phyloP scores from a whole-genome alignment of 176 grass and related monocot species.

The Dactylis glomerata region DNA sequence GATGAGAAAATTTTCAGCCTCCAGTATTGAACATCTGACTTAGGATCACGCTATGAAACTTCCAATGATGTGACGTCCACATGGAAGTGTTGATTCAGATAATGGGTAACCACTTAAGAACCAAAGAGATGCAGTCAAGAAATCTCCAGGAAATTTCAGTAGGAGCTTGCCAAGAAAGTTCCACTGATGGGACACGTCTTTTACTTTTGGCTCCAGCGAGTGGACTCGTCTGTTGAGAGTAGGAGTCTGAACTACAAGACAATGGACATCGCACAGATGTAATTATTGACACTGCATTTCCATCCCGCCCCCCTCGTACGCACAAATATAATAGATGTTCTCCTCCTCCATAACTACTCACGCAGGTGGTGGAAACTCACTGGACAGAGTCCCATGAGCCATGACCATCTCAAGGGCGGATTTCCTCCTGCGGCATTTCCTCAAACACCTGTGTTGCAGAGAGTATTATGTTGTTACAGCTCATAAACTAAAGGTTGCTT shows the following conservation, averaged over 20 bases:
- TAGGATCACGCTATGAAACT: not conserved
- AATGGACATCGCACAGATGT: not conserved
- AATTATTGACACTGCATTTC: not conserved
- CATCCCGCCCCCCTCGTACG: not conserved
- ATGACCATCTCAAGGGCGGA: not conserved
- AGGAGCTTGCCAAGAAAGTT: not conserved
- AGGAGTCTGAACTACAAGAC: not conserved
- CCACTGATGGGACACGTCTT: not conserved
- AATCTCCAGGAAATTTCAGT: not conserved
- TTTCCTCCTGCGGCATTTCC: not conserved
- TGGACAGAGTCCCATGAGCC: not conserved
- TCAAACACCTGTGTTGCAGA: not conserved
- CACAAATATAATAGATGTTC: not conserved
- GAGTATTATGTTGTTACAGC: not conserved
- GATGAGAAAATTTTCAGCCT: not conserved
- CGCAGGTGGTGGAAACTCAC: not conserved
- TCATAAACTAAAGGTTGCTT: not conserved
- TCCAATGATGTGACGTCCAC: not conserved
- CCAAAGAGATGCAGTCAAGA: not conserved
- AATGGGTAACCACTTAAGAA: not conserved
- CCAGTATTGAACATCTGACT: not conserved
- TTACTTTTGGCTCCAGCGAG: not conserved
- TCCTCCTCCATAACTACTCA: not conserved
- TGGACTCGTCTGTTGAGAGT: not conserved
- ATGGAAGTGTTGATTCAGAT: not conserved